phyloP scores from a whole-genome alignment of 441 rosid genomes.

The Gossypium lobatum region DNA sequence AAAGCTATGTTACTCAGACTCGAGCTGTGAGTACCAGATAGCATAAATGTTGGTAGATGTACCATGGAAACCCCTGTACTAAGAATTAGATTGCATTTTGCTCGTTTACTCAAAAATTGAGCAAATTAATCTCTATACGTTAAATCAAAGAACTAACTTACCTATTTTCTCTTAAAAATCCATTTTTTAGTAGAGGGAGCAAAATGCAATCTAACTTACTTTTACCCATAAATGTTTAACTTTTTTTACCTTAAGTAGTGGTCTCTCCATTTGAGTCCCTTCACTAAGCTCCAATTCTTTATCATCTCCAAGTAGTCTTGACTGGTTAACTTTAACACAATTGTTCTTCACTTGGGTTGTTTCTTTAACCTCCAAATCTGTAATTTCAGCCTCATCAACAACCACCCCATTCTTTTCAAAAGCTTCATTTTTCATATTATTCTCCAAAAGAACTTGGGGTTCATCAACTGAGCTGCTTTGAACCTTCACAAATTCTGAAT shows the following conservation, averaged over 20 bases:
- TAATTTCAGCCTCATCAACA: constrained; percentile 1
- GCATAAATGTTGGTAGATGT: too few species aligned
- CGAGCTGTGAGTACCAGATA: not conserved
- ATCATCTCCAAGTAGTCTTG: constrained; percentile 18
- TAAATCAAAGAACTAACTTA: too few species aligned
- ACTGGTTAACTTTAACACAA: constrained; percentile 19
- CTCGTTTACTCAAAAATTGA: too few species aligned
- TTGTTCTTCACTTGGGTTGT: constrained; percentile 20
- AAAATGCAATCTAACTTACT: too few species aligned
- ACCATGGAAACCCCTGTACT: too few species aligned
- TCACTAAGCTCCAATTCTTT: constrained; percentile 25
- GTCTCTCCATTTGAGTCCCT: constrained; percentile 29
- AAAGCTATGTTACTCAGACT: not conserved
- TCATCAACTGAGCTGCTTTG: constrained; percentile 10
- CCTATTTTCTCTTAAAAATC: too few species aligned
- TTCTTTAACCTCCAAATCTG: constrained; percentile 13
- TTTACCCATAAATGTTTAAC: too few species aligned
- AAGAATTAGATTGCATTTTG: too few species aligned
- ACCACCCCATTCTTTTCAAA: not conserved
- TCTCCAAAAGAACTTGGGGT: constrained; percentile 19
- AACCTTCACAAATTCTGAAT: constrained; percentile 14
- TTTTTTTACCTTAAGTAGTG: constrained; percentile 39
- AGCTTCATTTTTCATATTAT: constrained; percentile 12
- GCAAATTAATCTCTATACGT: too few species aligned
- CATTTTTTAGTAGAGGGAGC: too few species aligned